Conservation (phyloP, 2,329 filamentous ascomycete genomes). For the Aureobasidium sp. region DNA sequence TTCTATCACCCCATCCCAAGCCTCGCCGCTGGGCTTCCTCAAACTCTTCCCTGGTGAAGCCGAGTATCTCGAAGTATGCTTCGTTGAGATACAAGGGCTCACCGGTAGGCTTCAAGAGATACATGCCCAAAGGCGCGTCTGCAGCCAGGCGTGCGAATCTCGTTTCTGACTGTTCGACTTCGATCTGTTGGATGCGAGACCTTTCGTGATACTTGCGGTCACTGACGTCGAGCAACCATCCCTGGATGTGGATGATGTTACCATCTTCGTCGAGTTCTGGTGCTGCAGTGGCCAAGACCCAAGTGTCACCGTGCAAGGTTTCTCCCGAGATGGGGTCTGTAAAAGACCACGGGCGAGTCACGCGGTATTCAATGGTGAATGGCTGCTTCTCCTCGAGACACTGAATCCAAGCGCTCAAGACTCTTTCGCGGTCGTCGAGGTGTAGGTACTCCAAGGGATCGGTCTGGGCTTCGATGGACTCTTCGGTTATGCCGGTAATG, state of each 20-base stretch:
- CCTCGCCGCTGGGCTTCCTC: conserved; percentile 15
- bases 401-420: conserved; percentile 24
- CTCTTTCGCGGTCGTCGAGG: conserved; percentile 27
- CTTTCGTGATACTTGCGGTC: conserved; percentile 26
- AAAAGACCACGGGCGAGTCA: conserved; percentile 28
- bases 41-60: conserved; percentile 19
- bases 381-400: conserved; percentile 26
- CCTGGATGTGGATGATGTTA: conserved; percentile 22
- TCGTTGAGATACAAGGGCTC: conserved; percentile 32
- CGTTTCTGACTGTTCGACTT: conserved; percentile 26
- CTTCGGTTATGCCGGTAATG: conserved; percentile 23
- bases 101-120: conserved; percentile 25
- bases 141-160: conserved; percentile 33
- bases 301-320: conserved; percentile 22
- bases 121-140: conserved; percentile 33
- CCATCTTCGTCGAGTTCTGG: conserved; percentile 26
- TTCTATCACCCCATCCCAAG: conserved; percentile 22
- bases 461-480: conserved; percentile 8
- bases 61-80: conserved; percentile 30
- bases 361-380: conserved; percentile 30
- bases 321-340: conserved; percentile 21
- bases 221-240: conserved; percentile 28
- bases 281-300: conserved; percentile 25
- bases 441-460: conserved; percentile 11
- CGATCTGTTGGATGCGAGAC: conserved; percentile 26